These are phyloP conservation scores for Acacia crassicarpa DNA, from an alignment of 306 rosid species.

Conservation along the genomic window DNA sequence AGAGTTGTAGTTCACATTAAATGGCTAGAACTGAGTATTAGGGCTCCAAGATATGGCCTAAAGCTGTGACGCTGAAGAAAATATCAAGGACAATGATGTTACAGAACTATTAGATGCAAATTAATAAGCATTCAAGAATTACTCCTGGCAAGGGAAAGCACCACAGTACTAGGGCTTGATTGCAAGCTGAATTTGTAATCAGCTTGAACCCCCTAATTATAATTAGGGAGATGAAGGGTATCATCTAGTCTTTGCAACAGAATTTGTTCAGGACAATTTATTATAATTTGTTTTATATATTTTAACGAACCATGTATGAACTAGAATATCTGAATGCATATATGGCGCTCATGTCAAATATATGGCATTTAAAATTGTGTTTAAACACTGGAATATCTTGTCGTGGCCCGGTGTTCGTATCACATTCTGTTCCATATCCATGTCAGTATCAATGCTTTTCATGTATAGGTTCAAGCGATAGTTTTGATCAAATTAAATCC, in stretches of 20 bases:
- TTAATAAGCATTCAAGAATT: background rate
- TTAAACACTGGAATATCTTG: background rate
- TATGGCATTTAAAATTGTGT: background rate
- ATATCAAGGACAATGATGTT: background rate
- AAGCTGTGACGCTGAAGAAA: background rate
- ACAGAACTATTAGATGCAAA: background rate
- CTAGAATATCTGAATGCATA: background rate
- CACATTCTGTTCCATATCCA: background rate
- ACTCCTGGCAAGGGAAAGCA: background rate
- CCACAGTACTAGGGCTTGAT: background rate
- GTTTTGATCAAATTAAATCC: background rate
- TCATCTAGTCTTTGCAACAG: background rate
- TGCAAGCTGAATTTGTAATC: background rate
- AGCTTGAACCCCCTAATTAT: background rate
- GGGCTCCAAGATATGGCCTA: background rate
- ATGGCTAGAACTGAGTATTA: background rate
- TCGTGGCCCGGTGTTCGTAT: background rate
- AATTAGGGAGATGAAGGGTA: background rate
- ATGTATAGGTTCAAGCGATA: background rate
- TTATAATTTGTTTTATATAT: background rate
- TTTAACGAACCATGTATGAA: background rate
- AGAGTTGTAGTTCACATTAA: background rate
- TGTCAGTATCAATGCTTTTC: background rate
- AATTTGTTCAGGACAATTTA: background rate
- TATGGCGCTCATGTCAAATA: background rate